Evolutionary conservation across 441 rosid genomes (phyloP), one percentile per base, ranked within the genome.

Genomic region (Populus tomentosa): DNA sequence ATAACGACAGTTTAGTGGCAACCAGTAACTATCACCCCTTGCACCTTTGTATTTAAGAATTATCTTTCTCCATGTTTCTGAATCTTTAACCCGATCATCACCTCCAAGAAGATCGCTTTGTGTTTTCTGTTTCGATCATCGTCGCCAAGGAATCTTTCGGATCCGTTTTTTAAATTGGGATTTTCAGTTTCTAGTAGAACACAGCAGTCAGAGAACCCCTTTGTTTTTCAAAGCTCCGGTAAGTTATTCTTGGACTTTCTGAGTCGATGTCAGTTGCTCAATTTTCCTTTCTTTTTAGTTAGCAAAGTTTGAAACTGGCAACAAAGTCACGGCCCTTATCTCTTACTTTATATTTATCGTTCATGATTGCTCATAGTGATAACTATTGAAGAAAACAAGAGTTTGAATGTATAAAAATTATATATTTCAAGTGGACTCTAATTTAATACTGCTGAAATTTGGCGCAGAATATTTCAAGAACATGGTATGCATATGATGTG

Each of bases 381-480:
- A 46, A 24, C 4, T n/a, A 26, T 18, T 6, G 30, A 35, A 69
- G n/a, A 23, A 69, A 38, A 14, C 18, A 13, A 50, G 28, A 6
- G 23, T 71, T 9, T 73, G 14, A 11, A n/a, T 53, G 35, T 35
- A 35, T 23, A 26, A 32, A 35, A 13, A 61, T 20, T 56, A 21
- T 61, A 4, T 6, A 10, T 13, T 23, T 16, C 69, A 13, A 62
- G 76, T 73, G 67, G 76, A 59, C 14, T 33, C n/a, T 73, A 8
- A 14, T 23, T 73, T 73, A 72, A 72, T 62, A 73, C 50, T 23
- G 18, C 36, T 50, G 10, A 23, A 16, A 20, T 75, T 56, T 30
- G 73, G 2, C 76, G 80, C 81, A 75, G 76, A 75, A 35, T 67
- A 71, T 80, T 69, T 77, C 72, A 50, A 62, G 77, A 74, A 21